Evolutionary conservation across 228 moss, liverwort and hornwort species (phyloP).

Genomic region (Sphagnum fallax): DNA sequence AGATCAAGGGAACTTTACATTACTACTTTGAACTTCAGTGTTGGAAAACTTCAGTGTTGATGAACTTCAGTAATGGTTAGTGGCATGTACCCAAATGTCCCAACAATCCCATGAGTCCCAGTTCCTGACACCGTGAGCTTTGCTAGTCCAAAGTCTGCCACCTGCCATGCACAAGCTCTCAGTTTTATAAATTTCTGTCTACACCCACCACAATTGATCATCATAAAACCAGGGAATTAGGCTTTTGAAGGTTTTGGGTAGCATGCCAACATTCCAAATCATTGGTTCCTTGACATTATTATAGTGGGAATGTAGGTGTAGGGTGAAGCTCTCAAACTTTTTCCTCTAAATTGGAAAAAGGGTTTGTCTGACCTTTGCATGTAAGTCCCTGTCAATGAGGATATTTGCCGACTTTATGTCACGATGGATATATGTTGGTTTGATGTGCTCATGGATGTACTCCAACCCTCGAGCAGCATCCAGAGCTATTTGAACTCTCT

Average conservation of each 20-base stretch:
- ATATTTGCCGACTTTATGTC: slow-evolving; percentile 94
- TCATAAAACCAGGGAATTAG: no score
- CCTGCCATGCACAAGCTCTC: slow-evolving; percentile 23
- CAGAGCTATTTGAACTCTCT: slow-evolving; percentile 75
- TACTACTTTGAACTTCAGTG: no score
- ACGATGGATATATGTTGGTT: slow-evolving; percentile 89
- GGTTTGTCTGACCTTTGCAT: slow-evolving; percentile 53
- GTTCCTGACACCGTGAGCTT: slow-evolving; percentile 65
- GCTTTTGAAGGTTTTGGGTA: no score
- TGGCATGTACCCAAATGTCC: slow-evolving; percentile 96
- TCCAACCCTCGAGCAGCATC: slow-evolving; percentile 88
- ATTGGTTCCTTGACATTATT: no score
- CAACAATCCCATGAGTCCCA: slow-evolving; percentile 63
- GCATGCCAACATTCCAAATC: no score
- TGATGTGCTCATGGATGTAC: slow-evolving; percentile 95
- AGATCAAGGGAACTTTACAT: no score
- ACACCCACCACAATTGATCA: not conserved
- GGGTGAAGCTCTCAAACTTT: no score
- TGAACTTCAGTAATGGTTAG: slow-evolving; percentile 8
- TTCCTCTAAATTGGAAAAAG: not conserved
- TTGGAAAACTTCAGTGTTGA: no score
- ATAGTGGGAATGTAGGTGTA: no score
- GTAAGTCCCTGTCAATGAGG: slow-evolving; percentile 62
- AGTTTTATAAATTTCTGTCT: not conserved
- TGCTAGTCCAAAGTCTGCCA: slow-evolving; percentile 92